Evolutionary conservation across 208 protist genomes (phyloP).

Genomic region (Paratrypanosoma confusum): DNA sequence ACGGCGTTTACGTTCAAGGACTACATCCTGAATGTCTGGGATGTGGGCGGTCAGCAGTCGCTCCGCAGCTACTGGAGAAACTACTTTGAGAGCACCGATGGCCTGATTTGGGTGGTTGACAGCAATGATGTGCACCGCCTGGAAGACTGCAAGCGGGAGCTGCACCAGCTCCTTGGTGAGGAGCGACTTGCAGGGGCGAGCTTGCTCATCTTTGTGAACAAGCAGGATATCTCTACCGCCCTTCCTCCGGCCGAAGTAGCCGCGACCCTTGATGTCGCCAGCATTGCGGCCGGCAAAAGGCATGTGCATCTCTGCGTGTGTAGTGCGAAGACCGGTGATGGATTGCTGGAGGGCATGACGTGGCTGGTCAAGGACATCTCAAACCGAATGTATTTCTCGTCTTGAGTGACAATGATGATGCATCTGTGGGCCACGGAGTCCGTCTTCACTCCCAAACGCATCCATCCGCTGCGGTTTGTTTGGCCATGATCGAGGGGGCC

Average conservation of each 20-base stretch:
- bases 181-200: conserved; percentile 97
- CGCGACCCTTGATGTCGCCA: conserved; percentile 55
- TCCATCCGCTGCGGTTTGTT: too few species aligned
- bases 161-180: conserved; percentile 91
- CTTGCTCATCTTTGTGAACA: conserved; percentile 99
- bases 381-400: conserved; percentile 76
- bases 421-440: neutral
- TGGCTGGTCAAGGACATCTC: conserved; percentile 98
- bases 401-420: conserved; percentile 6
- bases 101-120: conserved; percentile 96
- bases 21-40: conserved; percentile 99
- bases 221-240: conserved; percentile 95
- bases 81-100: conserved; percentile 96
- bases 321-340: conserved; percentile 92
- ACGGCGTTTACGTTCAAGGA: conserved; percentile 93
- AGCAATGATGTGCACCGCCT: conserved; percentile 85
- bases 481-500: too few species aligned
- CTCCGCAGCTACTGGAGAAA: conserved; percentile 98
- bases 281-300: conserved; percentile 61
- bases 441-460: too few species aligned
- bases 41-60: conserved; percentile 99
- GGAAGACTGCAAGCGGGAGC: conserved; percentile 91
- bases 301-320: conserved; percentile 94
- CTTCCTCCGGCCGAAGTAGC: conserved; percentile 58
- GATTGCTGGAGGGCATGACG: conserved; percentile 94